These are phyloP conservation scores for Cercospora sojina DNA, from an alignment of 2,329 filamentous ascomycete species.

Conservation along the genomic window DNA sequence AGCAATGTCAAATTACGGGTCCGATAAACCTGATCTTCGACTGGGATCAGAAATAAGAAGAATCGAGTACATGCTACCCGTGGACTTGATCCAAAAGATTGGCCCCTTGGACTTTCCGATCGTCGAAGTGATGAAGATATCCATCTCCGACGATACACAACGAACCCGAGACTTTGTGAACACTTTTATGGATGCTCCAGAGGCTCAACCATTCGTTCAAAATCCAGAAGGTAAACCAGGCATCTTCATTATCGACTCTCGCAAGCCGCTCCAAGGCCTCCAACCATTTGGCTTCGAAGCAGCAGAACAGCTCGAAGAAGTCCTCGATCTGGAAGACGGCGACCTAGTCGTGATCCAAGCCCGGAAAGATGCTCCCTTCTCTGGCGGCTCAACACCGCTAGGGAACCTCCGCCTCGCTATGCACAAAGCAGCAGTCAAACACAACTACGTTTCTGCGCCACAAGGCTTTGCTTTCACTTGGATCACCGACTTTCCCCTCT, in stretches of 20 bases:
- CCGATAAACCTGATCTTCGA: slow-evolving; percentile 88
- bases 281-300: slow-evolving; percentile 74
- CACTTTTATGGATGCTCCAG: slow-evolving; percentile 68
- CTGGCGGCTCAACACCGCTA: slow-evolving; percentile 70
- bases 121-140: slow-evolving; percentile 73
- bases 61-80: slow-evolving; percentile 63
- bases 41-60: slow-evolving; percentile 64
- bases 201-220: slow-evolving; percentile 58
- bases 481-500: slow-evolving; percentile 90
- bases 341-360: slow-evolving; percentile 83
- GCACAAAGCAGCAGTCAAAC: slow-evolving; percentile 66
- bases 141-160: slow-evolving; percentile 54
- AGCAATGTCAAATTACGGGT: slow-evolving; percentile 77
- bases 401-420: slow-evolving; percentile 71
- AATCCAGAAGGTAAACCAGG: slow-evolving; percentile 78
- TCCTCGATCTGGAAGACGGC: slow-evolving; percentile 61
- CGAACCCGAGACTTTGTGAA: slow-evolving; percentile 62
- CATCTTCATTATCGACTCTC: slow-evolving; percentile 71
- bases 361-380: slow-evolving; percentile 62
- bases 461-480: slow-evolving; percentile 70
- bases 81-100: slow-evolving; percentile 71
- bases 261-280: slow-evolving; percentile 72
- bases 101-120: slow-evolving; percentile 65
- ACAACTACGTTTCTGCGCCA: slow-evolving; percentile 54
- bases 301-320: slow-evolving; percentile 57